These are phyloP conservation scores for Claviceps humidiphila DNA, from an alignment of 2,329 filamentous ascomycete genomes.

Conservation along the genomic window DNA sequence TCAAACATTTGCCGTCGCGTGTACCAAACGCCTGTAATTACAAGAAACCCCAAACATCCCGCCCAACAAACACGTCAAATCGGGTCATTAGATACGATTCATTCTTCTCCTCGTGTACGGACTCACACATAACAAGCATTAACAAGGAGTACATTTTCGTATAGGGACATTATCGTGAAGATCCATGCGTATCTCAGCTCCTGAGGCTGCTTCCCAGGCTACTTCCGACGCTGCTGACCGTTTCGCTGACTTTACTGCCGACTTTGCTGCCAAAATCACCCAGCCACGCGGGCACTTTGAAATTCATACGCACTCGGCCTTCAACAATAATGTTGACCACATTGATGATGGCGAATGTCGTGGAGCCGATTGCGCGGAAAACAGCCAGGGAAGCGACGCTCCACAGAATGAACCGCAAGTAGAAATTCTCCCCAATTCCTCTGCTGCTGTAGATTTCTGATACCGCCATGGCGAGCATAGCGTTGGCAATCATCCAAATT, in stretches of 20 bases:
- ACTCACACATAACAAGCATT: neutral
- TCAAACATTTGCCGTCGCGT: too few relatives aligned
- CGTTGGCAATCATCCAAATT: slow-evolving; percentile 85
- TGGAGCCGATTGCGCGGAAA: slow-evolving; percentile 74
- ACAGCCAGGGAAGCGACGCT: slow-evolving; percentile 71
- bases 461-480: slow-evolving; percentile 84
- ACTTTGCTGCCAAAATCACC: slow-evolving; percentile 30
- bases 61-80: too few relatives aligned
- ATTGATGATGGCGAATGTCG: slow-evolving; percentile 73
- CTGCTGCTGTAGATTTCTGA: slow-evolving; percentile 68
- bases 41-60: too few relatives aligned
- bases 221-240: slow-evolving; percentile 16
- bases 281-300: slow-evolving; percentile 35
- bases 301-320: slow-evolving; percentile 53
- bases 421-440: slow-evolving; percentile 69
- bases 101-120: too few relatives aligned
- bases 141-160: neutral
- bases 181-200: slow-evolving; percentile 12
- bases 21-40: too few relatives aligned
- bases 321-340: slow-evolving; percentile 75
- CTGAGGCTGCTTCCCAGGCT: slow-evolving; percentile 31
- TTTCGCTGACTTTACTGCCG: slow-evolving; percentile 26
- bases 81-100: too few relatives aligned
- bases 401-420: slow-evolving; percentile 90
- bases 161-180: too few relatives aligned